phyloP scores from a whole-genome alignment of 495 filamentous ascomycete species.

The Neurospora cerealis region DNA sequence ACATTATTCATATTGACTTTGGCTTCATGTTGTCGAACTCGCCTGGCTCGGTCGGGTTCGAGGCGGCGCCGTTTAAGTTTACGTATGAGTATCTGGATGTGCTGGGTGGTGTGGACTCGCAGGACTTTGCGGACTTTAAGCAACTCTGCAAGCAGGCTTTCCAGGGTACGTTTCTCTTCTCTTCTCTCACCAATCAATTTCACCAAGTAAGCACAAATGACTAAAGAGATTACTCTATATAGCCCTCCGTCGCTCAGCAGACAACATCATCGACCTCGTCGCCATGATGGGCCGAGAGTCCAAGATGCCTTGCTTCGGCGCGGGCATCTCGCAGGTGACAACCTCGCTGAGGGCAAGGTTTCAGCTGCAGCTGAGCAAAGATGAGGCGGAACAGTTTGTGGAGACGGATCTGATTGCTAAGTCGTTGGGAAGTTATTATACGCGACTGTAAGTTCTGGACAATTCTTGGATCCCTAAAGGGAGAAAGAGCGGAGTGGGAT shows the following conservation, averaged over 20 bases:
- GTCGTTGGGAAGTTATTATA: slow-evolving; percentile 66
- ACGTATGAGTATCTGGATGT: slow-evolving; percentile 72
- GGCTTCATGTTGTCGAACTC: slow-evolving; percentile 77
- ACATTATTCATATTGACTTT: slow-evolving; percentile 76
- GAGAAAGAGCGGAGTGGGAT: neutral
- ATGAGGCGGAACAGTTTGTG: slow-evolving; percentile 63
- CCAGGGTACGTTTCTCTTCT: slow-evolving; percentile 39
- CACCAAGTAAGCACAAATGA: neutral
- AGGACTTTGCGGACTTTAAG: slow-evolving; percentile 57
- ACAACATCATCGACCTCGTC: slow-evolving; percentile 62
- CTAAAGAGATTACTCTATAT: neutral
- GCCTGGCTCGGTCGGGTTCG: slow-evolving; percentile 65
- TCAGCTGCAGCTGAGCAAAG: slow-evolving; percentile 61
- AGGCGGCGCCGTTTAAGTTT: slow-evolving; percentile 71
- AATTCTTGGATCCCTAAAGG: too few relatives aligned
- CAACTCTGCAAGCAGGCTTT: slow-evolving; percentile 64
- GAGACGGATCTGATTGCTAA: slow-evolving; percentile 62
- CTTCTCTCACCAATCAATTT: neutral
- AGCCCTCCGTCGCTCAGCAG: slow-evolving; percentile 60
- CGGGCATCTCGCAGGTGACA: slow-evolving; percentile 51
- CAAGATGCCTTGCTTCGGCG: slow-evolving; percentile 67
- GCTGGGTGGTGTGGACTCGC: slow-evolving; percentile 53
- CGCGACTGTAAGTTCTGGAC: slow-evolving; percentile 44
- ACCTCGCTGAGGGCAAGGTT: slow-evolving; percentile 54
- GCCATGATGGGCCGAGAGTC: slow-evolving; percentile 67